Base-by-base conservation (phyloP, 148 eudicot species). In the Chenopodium suecicum region DNA sequence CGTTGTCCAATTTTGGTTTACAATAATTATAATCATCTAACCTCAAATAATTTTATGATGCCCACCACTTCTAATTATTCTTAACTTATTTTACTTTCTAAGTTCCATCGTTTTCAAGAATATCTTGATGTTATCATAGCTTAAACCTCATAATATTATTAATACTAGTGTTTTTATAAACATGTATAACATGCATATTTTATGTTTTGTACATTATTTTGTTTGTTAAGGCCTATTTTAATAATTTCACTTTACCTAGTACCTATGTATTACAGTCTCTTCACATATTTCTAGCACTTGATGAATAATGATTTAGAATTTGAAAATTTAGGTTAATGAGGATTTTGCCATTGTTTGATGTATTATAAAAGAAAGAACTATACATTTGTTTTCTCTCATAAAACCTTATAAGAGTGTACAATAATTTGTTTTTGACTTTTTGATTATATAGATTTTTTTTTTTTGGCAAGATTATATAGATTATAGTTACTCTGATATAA, bases 21-120 rank as follows among this genome's bases (percentile, higher is more conserved):
- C 78, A 17, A 73, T 25, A 77, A 52, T 67, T 80, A 70, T 73
- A 56, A 77, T 71, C 83, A 84, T 69, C 90, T 11, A 85, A 85
- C 90, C 87, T 86, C 90, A 88, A 85, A 70, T 85, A 87, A 4
- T 9, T n/a, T 58, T 41, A 41, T 5, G 7, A 62, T 80, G 87
- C 90, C 91, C 90, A 87, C 92, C 92, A 82, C 76, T 81, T 82
- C 73, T 88, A 82, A 87, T 86, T 62, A 20, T 5, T 62, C 25
- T 62, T 9, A 82, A 89, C 71, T 81, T 70, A 41, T 52, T 32
- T 29, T 14, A 29, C 10, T 76, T 25, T 50, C 25, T 52, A 25
- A 48, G 54, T 22, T 79, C 34, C 25, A 20, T 66, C 10, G 4
- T 68, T 76, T 32, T 77, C 5, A 67, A 67, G 37, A 27, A 66